Percentiles rank a stretch among this genome's conserved stretches.
phyloP scores from a whole-genome alignment of 345 rosid species.

The Turnera subulata region DNA sequence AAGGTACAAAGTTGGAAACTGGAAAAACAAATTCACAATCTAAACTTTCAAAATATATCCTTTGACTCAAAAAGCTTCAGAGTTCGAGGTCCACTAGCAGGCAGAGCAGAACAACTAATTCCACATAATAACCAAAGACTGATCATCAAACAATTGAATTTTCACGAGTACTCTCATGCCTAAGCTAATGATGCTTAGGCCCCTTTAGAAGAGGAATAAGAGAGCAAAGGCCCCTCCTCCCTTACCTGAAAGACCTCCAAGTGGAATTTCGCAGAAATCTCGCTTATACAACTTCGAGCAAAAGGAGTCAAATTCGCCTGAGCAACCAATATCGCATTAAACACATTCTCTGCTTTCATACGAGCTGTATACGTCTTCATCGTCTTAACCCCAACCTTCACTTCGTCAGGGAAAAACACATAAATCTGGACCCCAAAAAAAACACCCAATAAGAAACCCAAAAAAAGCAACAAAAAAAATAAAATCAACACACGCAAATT shows the following conservation, averaged over 20 bases:
- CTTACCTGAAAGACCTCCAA: conserved; percentile 83
- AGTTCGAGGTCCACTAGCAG: too few relatives aligned
- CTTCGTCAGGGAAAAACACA: conserved; percentile 85
- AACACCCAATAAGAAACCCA: not conserved
- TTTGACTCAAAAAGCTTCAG: too few relatives aligned
- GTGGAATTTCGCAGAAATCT: conserved; percentile 67
- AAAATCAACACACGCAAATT: not conserved
- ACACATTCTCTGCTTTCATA: conserved; percentile 83
- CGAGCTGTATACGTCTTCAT: conserved; percentile 80
- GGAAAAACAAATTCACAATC: too few relatives aligned
- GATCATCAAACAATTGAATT: not conserved
- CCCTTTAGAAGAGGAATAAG: too few relatives aligned
- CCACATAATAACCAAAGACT: not conserved
- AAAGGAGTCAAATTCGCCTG: conserved; percentile 82
- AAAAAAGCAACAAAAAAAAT: not conserved
- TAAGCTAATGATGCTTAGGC: too few relatives aligned
- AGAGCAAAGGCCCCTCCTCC: too few relatives aligned
- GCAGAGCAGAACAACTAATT: too few relatives aligned
- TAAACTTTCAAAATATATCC: too few relatives aligned
- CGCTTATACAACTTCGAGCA: conserved; percentile 66
- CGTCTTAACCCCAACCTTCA: conserved; percentile 82
- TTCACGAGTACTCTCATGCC: too few relatives aligned
- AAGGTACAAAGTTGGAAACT: too few relatives aligned
- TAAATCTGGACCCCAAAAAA: conserved; percentile 40
- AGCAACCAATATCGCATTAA: conserved; percentile 71